Evolutionary conservation across 2,329 filamentous ascomycete genomes (phyloP).

Genomic region (Fusarium hainanense): DNA sequence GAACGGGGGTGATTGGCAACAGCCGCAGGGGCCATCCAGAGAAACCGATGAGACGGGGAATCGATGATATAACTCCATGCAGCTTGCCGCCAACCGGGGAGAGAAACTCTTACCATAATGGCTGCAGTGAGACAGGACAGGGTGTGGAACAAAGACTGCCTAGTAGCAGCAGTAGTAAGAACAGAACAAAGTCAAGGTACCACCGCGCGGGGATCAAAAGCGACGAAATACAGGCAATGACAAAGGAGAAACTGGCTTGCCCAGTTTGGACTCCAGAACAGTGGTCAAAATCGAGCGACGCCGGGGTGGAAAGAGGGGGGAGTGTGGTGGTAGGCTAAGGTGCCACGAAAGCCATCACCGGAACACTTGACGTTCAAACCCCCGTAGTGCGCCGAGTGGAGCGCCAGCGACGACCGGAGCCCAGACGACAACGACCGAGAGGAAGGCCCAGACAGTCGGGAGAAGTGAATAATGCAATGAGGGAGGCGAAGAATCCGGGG

Average conservation of each 20-base stretch:
- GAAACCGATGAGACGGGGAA: constrained; percentile 47
- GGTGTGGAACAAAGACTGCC: constrained; percentile 47
- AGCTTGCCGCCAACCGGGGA: constrained; percentile 56
- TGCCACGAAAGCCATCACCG: constrained; percentile 52
- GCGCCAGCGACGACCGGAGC: constrained; percentile 41
- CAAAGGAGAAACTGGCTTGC: constrained; percentile 47
- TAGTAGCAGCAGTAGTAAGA: constrained; percentile 35
- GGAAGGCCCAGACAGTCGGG: constrained; percentile 40
- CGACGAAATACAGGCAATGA: constrained; percentile 51
- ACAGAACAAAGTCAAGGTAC: constrained; percentile 51
- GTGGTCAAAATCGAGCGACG: constrained; percentile 46
- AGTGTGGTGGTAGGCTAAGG: constrained; percentile 50
- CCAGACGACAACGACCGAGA: constrained; percentile 36
- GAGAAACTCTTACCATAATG: constrained; percentile 62
- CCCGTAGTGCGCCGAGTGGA: constrained; percentile 46
- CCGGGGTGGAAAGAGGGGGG: constrained; percentile 49
- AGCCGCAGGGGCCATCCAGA: constrained; percentile 43
- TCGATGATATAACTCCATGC: constrained; percentile 59
- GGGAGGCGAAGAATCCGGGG: constrained; percentile 36
- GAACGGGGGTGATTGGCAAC: constrained; percentile 44
- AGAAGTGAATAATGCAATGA: constrained; percentile 38
- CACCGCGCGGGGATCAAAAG: constrained; percentile 51
- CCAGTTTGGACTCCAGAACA: constrained; percentile 43
- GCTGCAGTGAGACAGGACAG: constrained; percentile 52
- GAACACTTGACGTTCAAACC: constrained; percentile 45